Evolutionary conservation across 768 basidiomycete species (phyloP).

Genomic region (Lactifluus pinguis): DNA sequence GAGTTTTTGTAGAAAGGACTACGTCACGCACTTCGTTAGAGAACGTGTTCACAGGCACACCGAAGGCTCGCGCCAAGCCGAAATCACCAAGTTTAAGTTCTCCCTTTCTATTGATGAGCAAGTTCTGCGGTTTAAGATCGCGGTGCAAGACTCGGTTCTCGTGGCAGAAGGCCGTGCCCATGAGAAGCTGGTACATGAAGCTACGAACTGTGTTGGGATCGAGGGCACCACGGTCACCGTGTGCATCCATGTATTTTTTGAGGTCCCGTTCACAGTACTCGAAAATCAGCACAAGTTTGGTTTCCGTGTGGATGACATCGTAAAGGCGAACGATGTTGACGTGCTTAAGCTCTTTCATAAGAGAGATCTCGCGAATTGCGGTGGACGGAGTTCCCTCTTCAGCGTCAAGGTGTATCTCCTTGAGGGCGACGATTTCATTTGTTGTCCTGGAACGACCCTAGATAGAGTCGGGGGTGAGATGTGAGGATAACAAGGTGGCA

Average conservation of each 20-base stretch:
- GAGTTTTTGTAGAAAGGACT: not conserved
- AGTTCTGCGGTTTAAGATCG: conserved; percentile 96
- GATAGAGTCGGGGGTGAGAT: not conserved
- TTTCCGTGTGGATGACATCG: conserved; percentile 98
- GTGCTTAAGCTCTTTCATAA: conserved; percentile 99
- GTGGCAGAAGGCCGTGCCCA: conserved; percentile 97
- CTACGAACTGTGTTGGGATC: conserved; percentile 83
- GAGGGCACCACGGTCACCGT: conserved; percentile 91
- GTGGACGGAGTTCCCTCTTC: conserved; percentile 99
- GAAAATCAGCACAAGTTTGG: conserved; percentile 95
- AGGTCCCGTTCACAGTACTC: conserved; percentile 98
- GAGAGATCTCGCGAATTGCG: conserved; percentile 95
- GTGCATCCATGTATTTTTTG: conserved; percentile 98
- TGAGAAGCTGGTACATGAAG: conserved; percentile 96
- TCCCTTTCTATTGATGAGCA: conserved; percentile 94
- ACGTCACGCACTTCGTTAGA: conserved; percentile 71
- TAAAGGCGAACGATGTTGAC: conserved; percentile 97
- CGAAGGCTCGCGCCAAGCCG: conserved; percentile 93
- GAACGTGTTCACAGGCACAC: conserved; percentile 98
- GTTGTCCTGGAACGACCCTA: conserved; percentile 93
- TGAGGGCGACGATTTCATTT: conserved; percentile 97
- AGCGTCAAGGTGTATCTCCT: conserved; percentile 98
- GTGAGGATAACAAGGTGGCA: not conserved
- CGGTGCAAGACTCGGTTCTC: conserved; percentile 97
- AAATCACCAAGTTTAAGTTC: conserved; percentile 98